Evolutionary conservation across 306 rosid genomes (phyloP), one percentile per base, ranked within the genome.

Genomic region (Trifolium fragiferum): DNA sequence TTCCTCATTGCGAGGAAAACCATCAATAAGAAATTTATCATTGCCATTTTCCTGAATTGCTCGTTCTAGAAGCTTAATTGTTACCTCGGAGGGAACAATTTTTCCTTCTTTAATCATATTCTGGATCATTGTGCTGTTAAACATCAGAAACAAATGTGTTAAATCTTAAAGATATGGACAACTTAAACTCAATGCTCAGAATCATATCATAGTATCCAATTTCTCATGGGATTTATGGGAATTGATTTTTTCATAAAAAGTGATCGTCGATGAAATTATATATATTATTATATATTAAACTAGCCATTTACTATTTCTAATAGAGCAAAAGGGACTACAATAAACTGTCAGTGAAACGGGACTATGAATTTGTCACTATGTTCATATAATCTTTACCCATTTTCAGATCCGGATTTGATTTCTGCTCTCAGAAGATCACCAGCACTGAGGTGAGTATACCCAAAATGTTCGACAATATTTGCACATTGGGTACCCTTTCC

Each of bases 401-500:
- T 95, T 86, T 87, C 92, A 67, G 99, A 95, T 66, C 97, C 99
- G 72, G 99, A 95, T 76, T 87, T 90, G 65, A 89, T 92, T 84
- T 95, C 99, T 74, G 89, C 99, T 55, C 99, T 88, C 61, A 95
- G 89, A 82, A 95, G 99, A 86, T 95, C 99, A n/a, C 99, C 99
- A 61, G 99, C 99, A 82, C 99, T 95, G 69, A 95, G 99, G 82
- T 95, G 99, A 76, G 93, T 89, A 82, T 59, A 95, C 80, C 96
- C 93, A 33, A 85, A 95, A 41, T 87, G 77, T 63, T 92, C 25
- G 0, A 90, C 95, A 83, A 95, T 82, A 63, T 87, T 90, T 60
- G 92, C 83, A 89, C 98, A 95, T 64, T 95, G 99, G 27, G 99
- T 95, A 70, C 98, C 99, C 87, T 95, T 95, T 79, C 99, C 99